Evolutionary conservation across 2,329 filamentous ascomycete species (phyloP).

Genomic region (Penicillium sp.): DNA sequence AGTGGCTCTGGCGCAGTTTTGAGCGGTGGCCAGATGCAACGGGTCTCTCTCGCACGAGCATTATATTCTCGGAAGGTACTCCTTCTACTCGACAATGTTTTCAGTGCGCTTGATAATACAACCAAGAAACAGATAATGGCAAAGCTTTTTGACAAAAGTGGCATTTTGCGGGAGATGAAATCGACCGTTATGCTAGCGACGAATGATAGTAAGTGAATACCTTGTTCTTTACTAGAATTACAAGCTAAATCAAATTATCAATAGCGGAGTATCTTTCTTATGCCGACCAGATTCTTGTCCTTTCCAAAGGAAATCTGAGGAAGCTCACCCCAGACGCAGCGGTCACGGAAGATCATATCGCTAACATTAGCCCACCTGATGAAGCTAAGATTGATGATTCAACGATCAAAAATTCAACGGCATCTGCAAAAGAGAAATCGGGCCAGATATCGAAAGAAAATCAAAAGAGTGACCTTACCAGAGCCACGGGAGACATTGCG

Average conservation of each 20-base stretch:
- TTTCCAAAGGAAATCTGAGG: constrained; percentile 34
- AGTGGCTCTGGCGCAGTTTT: constrained; percentile 46
- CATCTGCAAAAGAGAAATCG: constrained; percentile 5
- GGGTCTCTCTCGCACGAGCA: constrained; percentile 47
- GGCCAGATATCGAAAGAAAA: constrained; percentile 20
- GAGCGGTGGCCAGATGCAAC: constrained; percentile 52
- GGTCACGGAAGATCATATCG: background rate
- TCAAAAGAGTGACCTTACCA: constrained; percentile 19
- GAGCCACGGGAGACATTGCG: constrained; percentile 33
- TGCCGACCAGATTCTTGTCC: constrained; percentile 39
- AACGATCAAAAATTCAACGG: too few species aligned
- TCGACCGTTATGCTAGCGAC: constrained; percentile 11
- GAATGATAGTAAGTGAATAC: constrained; percentile 2
- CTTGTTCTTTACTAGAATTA: background rate
- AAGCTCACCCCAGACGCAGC: constrained; percentile 25
- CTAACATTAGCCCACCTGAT: background rate
- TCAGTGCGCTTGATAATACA: constrained; percentile 13
- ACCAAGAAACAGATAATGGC: constrained; percentile 9
- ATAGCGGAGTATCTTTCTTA: constrained; percentile 36
- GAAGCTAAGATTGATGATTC: constrained; percentile 11
- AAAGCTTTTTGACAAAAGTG: constrained; percentile 8
- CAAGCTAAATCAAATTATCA: background rate
- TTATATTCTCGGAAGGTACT: constrained; percentile 39
- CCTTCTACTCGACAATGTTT: constrained; percentile 12
- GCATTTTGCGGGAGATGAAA: constrained; percentile 7